phyloP scores from a whole-genome alignment of 257 asterid species.

The Nicotiana obtusifolia region DNA sequence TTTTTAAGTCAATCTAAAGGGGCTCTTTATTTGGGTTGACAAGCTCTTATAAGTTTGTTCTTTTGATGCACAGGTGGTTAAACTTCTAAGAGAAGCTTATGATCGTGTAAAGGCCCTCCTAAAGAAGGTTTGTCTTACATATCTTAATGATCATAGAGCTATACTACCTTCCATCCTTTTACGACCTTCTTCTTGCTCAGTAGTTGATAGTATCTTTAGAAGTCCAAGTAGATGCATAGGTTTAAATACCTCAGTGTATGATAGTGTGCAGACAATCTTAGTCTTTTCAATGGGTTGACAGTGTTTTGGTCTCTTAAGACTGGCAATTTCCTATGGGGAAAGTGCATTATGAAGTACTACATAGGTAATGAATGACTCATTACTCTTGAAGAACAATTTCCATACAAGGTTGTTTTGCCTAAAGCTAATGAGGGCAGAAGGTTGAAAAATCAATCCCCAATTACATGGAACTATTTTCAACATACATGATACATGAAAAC shows the following conservation, averaged over 20 bases:
- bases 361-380: neutral
- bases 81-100: slow-evolving; percentile 82
- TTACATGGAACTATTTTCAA: neutral
- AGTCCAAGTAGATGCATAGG: neutral
- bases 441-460: neutral
- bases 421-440: neutral
- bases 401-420: neutral
- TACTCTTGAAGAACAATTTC: neutral
- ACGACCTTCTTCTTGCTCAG: neutral
- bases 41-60: slow-evolving; percentile 1
- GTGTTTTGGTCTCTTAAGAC: neutral
- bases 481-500: neutral
- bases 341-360: neutral
- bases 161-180: neutral
- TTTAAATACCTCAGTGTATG: neutral
- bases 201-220: neutral
- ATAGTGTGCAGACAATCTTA: neutral
- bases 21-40: neutral
- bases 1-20: no score
- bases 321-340: neutral
- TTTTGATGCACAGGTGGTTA: slow-evolving; percentile 58
- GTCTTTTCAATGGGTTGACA: neutral
- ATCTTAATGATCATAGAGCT: neutral
- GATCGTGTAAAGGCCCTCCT: slow-evolving; percentile 84
- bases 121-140: slow-evolving; percentile 52